A percentile compares a stretch with the other conserved stretches of the same genome.
phyloP scores from a whole-genome alignment of 768 basidiomycete genomes.

The Agrocybe praecox region DNA sequence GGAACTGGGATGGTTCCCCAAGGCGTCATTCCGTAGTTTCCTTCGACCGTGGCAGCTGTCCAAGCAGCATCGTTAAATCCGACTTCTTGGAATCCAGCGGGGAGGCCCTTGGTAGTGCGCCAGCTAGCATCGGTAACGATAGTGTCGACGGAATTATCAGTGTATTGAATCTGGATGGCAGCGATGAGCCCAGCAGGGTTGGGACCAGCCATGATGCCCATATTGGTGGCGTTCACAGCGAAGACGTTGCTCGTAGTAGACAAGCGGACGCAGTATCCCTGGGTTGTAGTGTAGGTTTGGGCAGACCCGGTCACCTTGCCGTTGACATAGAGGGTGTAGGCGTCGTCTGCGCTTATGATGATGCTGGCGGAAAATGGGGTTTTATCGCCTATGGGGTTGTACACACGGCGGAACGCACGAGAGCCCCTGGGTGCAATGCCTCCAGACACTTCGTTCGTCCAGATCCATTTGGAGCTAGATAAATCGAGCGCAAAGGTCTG shows the following conservation, averaged over 20 bases:
- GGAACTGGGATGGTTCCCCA: not conserved
- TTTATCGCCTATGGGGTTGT: constrained; percentile 24
- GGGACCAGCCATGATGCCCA: not conserved
- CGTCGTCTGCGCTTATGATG: constrained; percentile 31
- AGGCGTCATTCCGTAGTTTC: not conserved
- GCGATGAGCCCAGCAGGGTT: constrained; percentile 32
- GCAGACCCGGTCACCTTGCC: constrained; percentile 26
- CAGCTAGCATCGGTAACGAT: constrained; percentile 32
- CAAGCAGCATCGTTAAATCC: constrained; percentile 31
- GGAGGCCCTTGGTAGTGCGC: constrained; percentile 24
- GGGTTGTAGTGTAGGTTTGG: constrained; percentile 16
- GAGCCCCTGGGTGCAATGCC: constrained; percentile 21
- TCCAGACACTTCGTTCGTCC: constrained; percentile 22
- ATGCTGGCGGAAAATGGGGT: constrained; percentile 30
- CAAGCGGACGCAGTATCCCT: constrained; percentile 31
- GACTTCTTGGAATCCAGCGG: constrained; percentile 28
- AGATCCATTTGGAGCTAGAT: constrained; percentile 29
- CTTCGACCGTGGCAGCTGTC: constrained; percentile 27
- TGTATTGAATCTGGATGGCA: constrained; percentile 30
- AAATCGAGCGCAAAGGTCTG: constrained; percentile 4
- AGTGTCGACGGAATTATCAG: constrained; percentile 29
- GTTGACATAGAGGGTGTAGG: constrained; percentile 32
- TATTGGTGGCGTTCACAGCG: constrained; percentile 27
- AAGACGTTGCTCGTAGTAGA: constrained; percentile 31
- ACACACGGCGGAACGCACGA: constrained; percentile 31